Evolutionary conservation across 768 basidiomycete species (phyloP).

Genomic region (Leucosporidium scottii): DNA sequence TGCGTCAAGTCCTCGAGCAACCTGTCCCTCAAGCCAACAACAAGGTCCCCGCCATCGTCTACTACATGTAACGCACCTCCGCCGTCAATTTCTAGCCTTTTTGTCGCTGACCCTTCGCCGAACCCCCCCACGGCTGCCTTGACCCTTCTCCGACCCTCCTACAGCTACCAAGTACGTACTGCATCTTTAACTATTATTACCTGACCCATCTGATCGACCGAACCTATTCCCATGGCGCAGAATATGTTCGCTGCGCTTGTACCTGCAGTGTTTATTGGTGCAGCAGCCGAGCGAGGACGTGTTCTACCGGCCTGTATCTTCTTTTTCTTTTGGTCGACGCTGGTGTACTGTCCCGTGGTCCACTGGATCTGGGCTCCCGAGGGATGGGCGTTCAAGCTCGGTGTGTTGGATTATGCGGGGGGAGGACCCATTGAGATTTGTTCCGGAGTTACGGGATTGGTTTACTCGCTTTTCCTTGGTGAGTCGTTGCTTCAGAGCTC

Average conservation of each 20-base stretch:
- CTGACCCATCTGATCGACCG: no score
- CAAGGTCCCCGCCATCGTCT: constrained; percentile 62
- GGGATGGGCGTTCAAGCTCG: constrained; percentile 67
- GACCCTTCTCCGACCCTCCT: constrained; percentile 41
- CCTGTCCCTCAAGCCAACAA: constrained; percentile 37
- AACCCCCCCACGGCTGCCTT: no score
- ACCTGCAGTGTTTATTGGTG: constrained; percentile 54
- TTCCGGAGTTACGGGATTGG: constrained; percentile 83
- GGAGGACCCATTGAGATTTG: constrained; percentile 96
- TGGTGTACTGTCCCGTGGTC: constrained; percentile 89
- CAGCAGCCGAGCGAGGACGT: constrained; percentile 79
- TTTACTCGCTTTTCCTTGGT: constrained; percentile 72
- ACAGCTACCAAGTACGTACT: constrained; percentile 64
- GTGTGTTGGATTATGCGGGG: constrained; percentile 74
- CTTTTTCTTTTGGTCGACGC: constrained; percentile 72
- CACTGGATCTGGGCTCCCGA: constrained; percentile 93
- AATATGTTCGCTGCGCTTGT: constrained; percentile 65
- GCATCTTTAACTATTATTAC: no score
- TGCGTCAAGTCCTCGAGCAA: constrained; percentile 53
- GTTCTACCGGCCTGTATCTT: constrained; percentile 82
- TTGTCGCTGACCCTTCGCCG: constrained; percentile 26
- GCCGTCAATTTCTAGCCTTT: no score
- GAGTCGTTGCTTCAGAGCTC: no score
- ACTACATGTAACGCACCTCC: constrained; percentile 2
- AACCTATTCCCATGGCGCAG: no score